Evolutionary conservation across 1,284 basidiomycete genomes (phyloP).

Genomic region (Porogramme epimiltina): DNA sequence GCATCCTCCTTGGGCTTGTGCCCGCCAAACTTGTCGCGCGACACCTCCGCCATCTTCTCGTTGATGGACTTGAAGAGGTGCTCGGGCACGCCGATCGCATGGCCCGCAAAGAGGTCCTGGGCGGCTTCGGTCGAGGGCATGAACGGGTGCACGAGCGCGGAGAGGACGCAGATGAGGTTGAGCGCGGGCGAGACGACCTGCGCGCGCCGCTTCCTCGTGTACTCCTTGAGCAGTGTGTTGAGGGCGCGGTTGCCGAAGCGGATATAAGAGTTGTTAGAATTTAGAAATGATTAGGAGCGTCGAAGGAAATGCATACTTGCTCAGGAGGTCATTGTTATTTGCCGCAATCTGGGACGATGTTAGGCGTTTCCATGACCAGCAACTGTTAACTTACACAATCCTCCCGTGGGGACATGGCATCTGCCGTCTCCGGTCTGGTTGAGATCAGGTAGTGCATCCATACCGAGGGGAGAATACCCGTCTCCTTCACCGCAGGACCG

Average conservation of each 20-base stretch:
- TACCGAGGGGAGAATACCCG: constrained; percentile 90
- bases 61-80: constrained; percentile 96
- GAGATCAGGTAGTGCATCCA: constrained; percentile 98
- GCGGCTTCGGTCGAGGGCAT: constrained; percentile 90
- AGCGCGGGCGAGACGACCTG: constrained; percentile 88
- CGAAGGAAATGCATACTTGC: constrained; percentile 66
- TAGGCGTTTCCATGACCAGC: neutral
- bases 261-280: too few relatives aligned
- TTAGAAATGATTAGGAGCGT: neutral
- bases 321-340: constrained; percentile 93
- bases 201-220: constrained; percentile 84
- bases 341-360: constrained; percentile 67
- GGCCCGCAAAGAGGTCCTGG: constrained; percentile 87
- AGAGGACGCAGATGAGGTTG: constrained; percentile 93
- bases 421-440: constrained; percentile 91
- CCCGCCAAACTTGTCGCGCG: constrained; percentile 75
- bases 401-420: constrained; percentile 96
- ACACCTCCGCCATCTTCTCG: constrained; percentile 85
- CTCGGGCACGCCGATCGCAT: constrained; percentile 83
- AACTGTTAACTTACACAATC: constrained; percentile 72
- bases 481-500: constrained; percentile 92
- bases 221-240: constrained; percentile 87
- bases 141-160: constrained; percentile 89
- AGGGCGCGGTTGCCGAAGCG: constrained; percentile 97
- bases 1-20: constrained; percentile 36